A percentile compares a stretch with the other conserved stretches of the same genome.
These are phyloP conservation scores for Aethionema arabicum DNA, from an alignment of 345 rosid species.

Conservation along the genomic window DNA sequence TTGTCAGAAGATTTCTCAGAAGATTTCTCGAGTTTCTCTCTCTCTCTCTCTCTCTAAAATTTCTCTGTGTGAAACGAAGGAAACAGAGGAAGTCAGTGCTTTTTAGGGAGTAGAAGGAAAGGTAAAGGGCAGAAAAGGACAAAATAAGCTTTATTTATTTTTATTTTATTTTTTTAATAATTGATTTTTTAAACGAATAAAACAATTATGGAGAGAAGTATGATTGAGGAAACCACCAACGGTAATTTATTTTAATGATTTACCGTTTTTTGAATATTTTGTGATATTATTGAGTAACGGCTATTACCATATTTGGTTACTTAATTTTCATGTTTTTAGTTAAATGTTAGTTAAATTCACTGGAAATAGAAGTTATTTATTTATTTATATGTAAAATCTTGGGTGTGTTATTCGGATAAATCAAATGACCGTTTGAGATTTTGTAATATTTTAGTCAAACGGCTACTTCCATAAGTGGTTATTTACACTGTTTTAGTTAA, in stretches of 20 bases:
- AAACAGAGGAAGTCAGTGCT: constrained; percentile 41
- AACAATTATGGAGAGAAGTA: background rate
- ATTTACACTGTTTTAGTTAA: constrained; percentile 7
- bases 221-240: constrained; percentile 17
- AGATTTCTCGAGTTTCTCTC: background rate
- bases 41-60: background rate
- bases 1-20: constrained; percentile 18
- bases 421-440: no score
- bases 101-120: constrained; percentile 40
- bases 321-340: no score
- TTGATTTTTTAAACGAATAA: background rate
- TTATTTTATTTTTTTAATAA: background rate
- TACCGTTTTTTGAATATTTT: constrained; percentile 19
- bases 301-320: no score
- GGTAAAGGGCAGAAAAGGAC: constrained; percentile 40
- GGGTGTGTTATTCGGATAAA: no score
- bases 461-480: constrained; percentile 1
- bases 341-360: no score
- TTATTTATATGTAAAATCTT: no score
- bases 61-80: constrained; percentile 33
- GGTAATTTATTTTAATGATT: constrained; percentile 5
- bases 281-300: no score
- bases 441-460: background rate
- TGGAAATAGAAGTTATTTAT: no score
- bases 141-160: constrained; percentile 20